phyloP scores from a whole-genome alignment of 805 yeast genomes.

The Citeromyces nyonsensis region DNA sequence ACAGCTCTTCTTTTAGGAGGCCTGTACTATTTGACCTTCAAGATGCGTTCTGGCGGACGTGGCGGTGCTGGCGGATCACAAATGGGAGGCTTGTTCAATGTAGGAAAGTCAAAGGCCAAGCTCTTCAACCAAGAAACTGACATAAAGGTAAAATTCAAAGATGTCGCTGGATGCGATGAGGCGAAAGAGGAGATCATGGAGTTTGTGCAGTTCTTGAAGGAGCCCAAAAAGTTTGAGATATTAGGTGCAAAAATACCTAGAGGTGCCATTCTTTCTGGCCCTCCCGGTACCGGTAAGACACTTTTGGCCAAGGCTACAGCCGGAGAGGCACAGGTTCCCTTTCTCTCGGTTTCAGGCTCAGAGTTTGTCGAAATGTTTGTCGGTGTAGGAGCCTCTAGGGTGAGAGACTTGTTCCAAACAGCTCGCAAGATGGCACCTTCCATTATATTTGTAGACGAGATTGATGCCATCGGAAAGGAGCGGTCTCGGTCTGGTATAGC shows the following conservation, averaged over 20 bases:
- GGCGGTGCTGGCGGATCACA: slow-evolving; percentile 28
- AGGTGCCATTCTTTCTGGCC: slow-evolving; percentile 89
- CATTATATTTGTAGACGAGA: slow-evolving; percentile 85
- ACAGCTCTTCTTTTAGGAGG: slow-evolving; percentile 74
- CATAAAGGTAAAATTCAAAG: slow-evolving; percentile 68
- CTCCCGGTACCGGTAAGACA: slow-evolving; percentile 97
- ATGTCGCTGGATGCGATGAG: slow-evolving; percentile 92
- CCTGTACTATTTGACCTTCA: slow-evolving; percentile 44
- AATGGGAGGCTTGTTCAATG: slow-evolving; percentile 55
- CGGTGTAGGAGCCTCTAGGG: slow-evolving; percentile 93
- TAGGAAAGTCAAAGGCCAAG: slow-evolving; percentile 70
- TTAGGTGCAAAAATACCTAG: slow-evolving; percentile 91
- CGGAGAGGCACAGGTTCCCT: slow-evolving; percentile 93
- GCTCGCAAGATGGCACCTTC: slow-evolving; percentile 87
- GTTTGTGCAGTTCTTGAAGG: slow-evolving; percentile 77
- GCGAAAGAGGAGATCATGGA: slow-evolving; percentile 94
- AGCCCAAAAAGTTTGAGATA: slow-evolving; percentile 72
- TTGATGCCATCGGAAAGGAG: slow-evolving; percentile 89
- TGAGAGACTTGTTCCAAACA: slow-evolving; percentile 79
- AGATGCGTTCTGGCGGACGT: slow-evolving; percentile 34
- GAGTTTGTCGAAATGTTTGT: slow-evolving; percentile 96
- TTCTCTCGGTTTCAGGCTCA: slow-evolving; percentile 81
- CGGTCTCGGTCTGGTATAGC: slow-evolving; percentile 54
- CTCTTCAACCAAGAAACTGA: slow-evolving; percentile 72
- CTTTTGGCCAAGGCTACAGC: slow-evolving; percentile 89